Conservation (phyloP, 768 basidiomycete genomes). For the Amyloporia xantha region DNA sequence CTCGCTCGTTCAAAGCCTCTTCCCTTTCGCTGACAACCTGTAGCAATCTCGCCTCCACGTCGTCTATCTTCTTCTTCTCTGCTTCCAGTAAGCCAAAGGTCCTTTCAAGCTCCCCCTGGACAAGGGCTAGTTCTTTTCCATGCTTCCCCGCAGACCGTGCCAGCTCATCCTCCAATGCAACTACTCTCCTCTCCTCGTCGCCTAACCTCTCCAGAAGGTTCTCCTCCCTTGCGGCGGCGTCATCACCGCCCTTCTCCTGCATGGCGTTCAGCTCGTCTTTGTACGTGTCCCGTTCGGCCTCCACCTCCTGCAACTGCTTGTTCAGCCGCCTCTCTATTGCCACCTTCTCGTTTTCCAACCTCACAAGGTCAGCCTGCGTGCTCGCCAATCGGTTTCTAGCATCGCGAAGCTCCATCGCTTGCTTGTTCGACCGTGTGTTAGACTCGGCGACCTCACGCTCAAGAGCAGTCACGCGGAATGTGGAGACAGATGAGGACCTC, state of each 20-base stretch:
- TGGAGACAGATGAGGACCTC: slow-evolving; percentile 55
- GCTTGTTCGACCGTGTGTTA: slow-evolving; percentile 36
- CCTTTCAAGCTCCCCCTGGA: slow-evolving; percentile 33
- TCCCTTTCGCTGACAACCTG: slow-evolving; percentile 53
- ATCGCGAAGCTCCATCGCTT: slow-evolving; percentile 36
- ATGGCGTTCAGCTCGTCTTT: slow-evolving; percentile 44
- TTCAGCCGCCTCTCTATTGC: slow-evolving; percentile 44
- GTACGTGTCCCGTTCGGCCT: too few species aligned
- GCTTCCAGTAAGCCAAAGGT: slow-evolving; percentile 26
- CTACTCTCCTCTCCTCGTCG: slow-evolving; percentile 64
- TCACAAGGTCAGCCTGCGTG: slow-evolving; percentile 40
- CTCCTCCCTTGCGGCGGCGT: slow-evolving; percentile 45
- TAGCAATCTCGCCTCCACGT: slow-evolving; percentile 36
- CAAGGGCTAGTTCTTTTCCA: slow-evolving; percentile 10
- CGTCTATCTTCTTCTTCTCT: slow-evolving; percentile 34
- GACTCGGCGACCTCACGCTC: slow-evolving; percentile 51
- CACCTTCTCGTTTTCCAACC: slow-evolving; percentile 52
- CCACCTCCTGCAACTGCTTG: slow-evolving; percentile 44
- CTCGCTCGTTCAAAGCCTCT: slow-evolving; percentile 31
- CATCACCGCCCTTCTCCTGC: slow-evolving; percentile 27
- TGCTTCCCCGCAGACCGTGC: slow-evolving; percentile 30
- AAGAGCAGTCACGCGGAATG: slow-evolving; percentile 40
- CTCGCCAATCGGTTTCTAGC: slow-evolving; percentile 40
- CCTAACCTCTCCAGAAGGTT: slow-evolving; percentile 61
- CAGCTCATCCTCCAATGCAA: slow-evolving; percentile 45